These are phyloP conservation scores for Plenodomus tracheiphilus DNA, from an alignment of 2,329 filamentous ascomycete genomes.

Conservation along the genomic window DNA sequence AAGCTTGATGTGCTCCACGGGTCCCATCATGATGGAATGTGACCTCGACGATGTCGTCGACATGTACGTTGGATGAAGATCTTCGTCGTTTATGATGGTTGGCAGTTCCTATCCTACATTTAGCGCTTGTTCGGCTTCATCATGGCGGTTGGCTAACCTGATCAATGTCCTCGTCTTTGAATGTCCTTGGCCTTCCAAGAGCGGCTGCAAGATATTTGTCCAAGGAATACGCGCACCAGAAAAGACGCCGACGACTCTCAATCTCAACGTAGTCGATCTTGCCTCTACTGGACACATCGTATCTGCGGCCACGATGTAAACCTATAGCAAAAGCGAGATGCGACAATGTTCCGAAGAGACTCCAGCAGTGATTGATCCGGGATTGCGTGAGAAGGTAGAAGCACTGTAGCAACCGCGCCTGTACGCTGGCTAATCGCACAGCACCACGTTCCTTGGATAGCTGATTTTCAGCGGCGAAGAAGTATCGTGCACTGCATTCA, in stretches of 20 bases:
- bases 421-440: conserved; percentile 59
- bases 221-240: conserved; percentile 66
- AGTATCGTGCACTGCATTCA: conserved; percentile 45
- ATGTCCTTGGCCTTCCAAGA: conserved; percentile 62
- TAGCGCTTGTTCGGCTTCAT: neutral
- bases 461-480: conserved; percentile 49
- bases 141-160: conserved; percentile 46
- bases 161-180: conserved; percentile 67
- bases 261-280: conserved; percentile 50
- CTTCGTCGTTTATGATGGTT: conserved; percentile 40
- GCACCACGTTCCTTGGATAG: conserved; percentile 56
- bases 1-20: conserved; percentile 51
- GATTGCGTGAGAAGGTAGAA: conserved; percentile 63
- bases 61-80: conserved; percentile 33
- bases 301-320: conserved; percentile 46
- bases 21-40: conserved; percentile 50
- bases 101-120: conserved; percentile 43
- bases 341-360: conserved; percentile 60
- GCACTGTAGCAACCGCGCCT: conserved; percentile 61
- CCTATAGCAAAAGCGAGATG: conserved; percentile 57
- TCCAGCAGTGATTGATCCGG: conserved; percentile 64
- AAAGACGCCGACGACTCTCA: conserved; percentile 61
- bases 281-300: conserved; percentile 20
- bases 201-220: conserved; percentile 68
- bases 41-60: conserved; percentile 27